Conservation (phyloP, 208 protist species). For the Acanthamoeba triangularis region DNA sequence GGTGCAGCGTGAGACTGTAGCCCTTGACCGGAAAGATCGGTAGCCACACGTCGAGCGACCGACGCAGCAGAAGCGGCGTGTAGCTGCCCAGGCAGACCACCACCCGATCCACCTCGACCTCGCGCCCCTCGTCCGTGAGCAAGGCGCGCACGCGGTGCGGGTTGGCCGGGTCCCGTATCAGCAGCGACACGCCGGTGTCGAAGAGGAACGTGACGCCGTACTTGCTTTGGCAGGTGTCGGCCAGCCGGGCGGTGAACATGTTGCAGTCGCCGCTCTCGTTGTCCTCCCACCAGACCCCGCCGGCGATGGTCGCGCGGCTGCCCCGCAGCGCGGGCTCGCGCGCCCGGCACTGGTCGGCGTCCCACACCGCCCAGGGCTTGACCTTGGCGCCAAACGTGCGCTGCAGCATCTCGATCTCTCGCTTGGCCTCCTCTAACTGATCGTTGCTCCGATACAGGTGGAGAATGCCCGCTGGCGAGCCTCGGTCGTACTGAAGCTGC, state of each 20-base stretch:
- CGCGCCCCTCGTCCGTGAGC: conserved; percentile 22
- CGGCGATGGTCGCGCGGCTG: background rate
- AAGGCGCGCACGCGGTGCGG: background rate
- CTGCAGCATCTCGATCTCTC: background rate
- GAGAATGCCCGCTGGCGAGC: conserved; percentile 33
- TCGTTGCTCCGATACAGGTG: conserved; percentile 34
- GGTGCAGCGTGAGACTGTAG: conserved; percentile 39
- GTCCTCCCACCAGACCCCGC: conserved; percentile 56
- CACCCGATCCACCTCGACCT: conserved; percentile 26
- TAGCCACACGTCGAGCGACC: background rate
- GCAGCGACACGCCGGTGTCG: conserved; percentile 15
- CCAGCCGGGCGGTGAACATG: conserved; percentile 53
- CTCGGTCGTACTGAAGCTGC: background rate
- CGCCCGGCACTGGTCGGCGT: background rate
- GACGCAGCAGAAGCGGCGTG: conserved; percentile 25
- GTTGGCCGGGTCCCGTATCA: conserved; percentile 5
- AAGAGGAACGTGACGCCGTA: conserved; percentile 71
- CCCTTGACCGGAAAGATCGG: conserved; percentile 65
- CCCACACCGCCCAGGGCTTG: background rate
- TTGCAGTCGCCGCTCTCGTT: conserved; percentile 71
- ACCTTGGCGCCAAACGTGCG: background rate
- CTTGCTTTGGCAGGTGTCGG: conserved; percentile 8
- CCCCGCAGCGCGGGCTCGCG: conserved; percentile 4
- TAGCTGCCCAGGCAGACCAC: conserved; percentile 70
- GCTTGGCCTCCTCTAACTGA: conserved; percentile 10